These are phyloP conservation scores for Orbilia oligospora DNA, from an alignment of 2,329 filamentous ascomycete genomes.

Conservation along the genomic window DNA sequence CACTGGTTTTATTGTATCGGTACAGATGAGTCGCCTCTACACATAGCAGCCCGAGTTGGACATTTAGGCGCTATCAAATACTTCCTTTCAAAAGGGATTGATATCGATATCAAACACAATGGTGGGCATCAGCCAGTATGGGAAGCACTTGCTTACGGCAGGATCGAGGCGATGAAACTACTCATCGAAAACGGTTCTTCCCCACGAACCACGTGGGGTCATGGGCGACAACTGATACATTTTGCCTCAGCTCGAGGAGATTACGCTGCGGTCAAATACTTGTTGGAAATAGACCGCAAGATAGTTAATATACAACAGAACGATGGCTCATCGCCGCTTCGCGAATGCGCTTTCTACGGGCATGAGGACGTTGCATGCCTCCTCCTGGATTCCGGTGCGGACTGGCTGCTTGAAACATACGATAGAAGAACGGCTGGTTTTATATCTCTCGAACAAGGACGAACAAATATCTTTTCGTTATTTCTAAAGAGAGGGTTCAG, in stretches of 20 bases:
- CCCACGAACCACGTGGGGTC: too few species aligned
- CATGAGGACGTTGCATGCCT: neutral
- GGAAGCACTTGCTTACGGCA: neutral
- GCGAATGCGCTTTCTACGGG: neutral
- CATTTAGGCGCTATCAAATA: slow-evolving; percentile 7
- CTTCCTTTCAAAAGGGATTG: slow-evolving; percentile 18
- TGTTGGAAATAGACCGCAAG: neutral
- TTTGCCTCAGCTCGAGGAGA: neutral
- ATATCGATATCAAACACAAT: slow-evolving; percentile 5
- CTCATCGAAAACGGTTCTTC: neutral
- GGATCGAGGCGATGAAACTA: neutral
- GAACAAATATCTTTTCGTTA: neutral
- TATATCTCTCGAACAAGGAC: neutral
- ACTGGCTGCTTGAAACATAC: slow-evolving; percentile 2
- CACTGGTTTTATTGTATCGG: neutral
- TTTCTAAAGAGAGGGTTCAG: neutral
- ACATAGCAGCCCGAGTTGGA: slow-evolving; percentile 24
- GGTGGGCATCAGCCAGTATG: slow-evolving; percentile 1
- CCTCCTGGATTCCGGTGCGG: neutral
- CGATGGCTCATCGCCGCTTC: neutral
- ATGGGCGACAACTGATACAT: neutral
- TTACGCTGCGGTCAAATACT: neutral
- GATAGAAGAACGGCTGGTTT: neutral
- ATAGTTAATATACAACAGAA: neutral
- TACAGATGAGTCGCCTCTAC: slow-evolving; percentile 18